Evolutionary conservation across 2,329 filamentous ascomycete species (phyloP).

Genomic region (Fusarium pseudonygamai): DNA sequence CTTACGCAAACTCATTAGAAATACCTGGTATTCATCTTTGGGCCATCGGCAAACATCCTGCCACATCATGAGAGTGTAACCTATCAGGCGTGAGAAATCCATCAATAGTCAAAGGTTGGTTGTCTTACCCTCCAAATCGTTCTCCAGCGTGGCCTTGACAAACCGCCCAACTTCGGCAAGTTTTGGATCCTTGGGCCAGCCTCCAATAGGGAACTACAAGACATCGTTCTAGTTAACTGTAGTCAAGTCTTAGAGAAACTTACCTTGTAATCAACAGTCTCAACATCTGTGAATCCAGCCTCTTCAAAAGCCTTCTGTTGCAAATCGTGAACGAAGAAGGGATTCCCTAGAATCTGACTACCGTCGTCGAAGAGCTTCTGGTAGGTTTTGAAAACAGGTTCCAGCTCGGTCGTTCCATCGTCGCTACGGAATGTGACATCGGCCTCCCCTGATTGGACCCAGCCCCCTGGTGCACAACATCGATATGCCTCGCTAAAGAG

Average conservation of each 20-base stretch:
- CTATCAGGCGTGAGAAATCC: not conserved
- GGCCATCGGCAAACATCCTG: not conserved
- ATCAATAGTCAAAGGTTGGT: fast-evolving
- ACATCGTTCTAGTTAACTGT: fast-evolving
- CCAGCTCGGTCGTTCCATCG: not conserved
- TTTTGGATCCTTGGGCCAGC: not conserved
- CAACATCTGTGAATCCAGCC: not conserved
- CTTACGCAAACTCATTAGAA: not conserved
- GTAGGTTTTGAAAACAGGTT: not conserved
- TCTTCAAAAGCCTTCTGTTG: not conserved
- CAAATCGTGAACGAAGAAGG: not conserved
- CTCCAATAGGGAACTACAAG: not conserved
- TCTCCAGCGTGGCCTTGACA: not conserved
- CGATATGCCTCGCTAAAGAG: not conserved
- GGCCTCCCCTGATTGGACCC: not conserved
- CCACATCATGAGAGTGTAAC: constrained; percentile 1
- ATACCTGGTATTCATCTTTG: not conserved
- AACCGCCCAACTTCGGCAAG: not conserved
- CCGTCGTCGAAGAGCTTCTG: not conserved
- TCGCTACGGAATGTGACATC: not conserved
- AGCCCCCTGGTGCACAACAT: not conserved
- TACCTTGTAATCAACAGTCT: not conserved
- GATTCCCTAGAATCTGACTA: not conserved
- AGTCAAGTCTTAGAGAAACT: fast-evolving
- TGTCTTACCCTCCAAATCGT: not conserved